phyloP scores from a whole-genome alignment of 2,329 filamentous ascomycete genomes.

The Incumbomyces delicatus region DNA sequence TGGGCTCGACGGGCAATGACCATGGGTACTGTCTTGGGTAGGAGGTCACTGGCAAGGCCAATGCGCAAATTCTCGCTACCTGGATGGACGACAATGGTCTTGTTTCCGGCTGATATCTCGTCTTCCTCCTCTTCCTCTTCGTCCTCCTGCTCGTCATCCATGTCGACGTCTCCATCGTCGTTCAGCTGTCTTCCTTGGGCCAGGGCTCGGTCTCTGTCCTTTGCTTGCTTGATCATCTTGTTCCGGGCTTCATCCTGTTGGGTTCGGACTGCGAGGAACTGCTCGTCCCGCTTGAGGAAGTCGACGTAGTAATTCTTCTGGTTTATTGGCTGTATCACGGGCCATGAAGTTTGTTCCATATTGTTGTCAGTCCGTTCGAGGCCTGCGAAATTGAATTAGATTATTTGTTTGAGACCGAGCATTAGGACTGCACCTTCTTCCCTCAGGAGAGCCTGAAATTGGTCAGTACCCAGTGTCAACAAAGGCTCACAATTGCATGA shows the following conservation, averaged over 20 bases:
- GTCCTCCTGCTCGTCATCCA: conserved; percentile 46
- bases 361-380: conserved; percentile 96
- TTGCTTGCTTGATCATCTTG: conserved; percentile 71
- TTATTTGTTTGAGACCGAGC: not conserved
- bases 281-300: conserved; percentile 96
- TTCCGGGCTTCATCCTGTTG: conserved; percentile 81
- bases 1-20: conserved; percentile 71
- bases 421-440: conserved; percentile 13
- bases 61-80: conserved; percentile 93
- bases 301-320: conserved; percentile 99
- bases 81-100: conserved; percentile 88
- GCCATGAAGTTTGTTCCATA: conserved; percentile 92
- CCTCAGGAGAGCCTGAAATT: conserved; percentile 15
- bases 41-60: conserved; percentile 86
- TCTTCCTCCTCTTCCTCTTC: conserved; percentile 41
- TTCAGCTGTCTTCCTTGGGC: conserved; percentile 54
- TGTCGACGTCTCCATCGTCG: conserved; percentile 43
- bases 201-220: conserved; percentile 76
- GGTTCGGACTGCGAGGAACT: conserved; percentile 78
- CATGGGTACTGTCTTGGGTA: conserved; percentile 92
- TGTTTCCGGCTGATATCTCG: conserved; percentile 65
- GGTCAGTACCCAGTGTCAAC: not conserved
- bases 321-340: conserved; percentile 85
- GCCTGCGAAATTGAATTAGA: conserved; percentile 44
- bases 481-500: not conserved